Percentiles rank a stretch among this genome's conserved stretches.
These are phyloP conservation scores for Exophiala sideris DNA, from an alignment of 2,329 filamentous ascomycete species.

Conservation along the genomic window DNA sequence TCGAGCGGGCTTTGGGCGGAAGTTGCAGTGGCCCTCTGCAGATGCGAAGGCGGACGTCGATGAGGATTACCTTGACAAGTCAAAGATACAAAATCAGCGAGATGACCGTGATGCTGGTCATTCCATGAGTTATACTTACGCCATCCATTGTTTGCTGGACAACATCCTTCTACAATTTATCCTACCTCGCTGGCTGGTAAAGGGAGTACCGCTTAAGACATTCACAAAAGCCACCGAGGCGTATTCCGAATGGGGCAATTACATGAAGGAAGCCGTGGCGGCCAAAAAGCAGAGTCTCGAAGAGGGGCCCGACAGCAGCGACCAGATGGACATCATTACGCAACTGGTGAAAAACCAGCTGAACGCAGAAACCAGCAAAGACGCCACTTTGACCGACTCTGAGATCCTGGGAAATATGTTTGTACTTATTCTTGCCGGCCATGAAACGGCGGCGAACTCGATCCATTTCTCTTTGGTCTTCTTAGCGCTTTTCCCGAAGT, in stretches of 20 bases:
- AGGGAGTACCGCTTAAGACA: slow-evolving; percentile 49
- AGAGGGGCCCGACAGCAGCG: slow-evolving; percentile 35
- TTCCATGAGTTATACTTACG: slow-evolving; percentile 63
- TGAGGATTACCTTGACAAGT: slow-evolving; percentile 41
- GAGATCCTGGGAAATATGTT: slow-evolving; percentile 37
- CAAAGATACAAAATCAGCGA: slow-evolving; percentile 29
- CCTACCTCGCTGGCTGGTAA: slow-evolving; percentile 56
- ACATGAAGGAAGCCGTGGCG: slow-evolving; percentile 66
- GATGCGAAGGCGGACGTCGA: slow-evolving; percentile 35
- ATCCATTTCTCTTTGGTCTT: slow-evolving; percentile 68
- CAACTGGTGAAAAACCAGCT: slow-evolving; percentile 47
- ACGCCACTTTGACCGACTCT: slow-evolving; percentile 21
- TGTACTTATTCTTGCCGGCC: slow-evolving; percentile 65
- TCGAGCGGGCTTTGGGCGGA: slow-evolving; percentile 67
- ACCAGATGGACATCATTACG: slow-evolving; percentile 56
- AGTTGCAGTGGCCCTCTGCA: slow-evolving; percentile 60
- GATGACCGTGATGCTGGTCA: slow-evolving; percentile 46
- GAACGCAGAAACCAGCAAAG: slow-evolving; percentile 29
- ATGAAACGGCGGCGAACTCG: slow-evolving; percentile 75
- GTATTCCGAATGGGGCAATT: slow-evolving; percentile 62
- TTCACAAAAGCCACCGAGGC: slow-evolving; percentile 54
- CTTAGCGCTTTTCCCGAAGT: slow-evolving; percentile 62
- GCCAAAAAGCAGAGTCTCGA: slow-evolving; percentile 55
- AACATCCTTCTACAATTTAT: slow-evolving; percentile 62
- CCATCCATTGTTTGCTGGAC: slow-evolving; percentile 60